These are phyloP conservation scores for Oehlia diaphana DNA, from an alignment of 192 early-diverging fungal genomes.

Conservation along the genomic window DNA sequence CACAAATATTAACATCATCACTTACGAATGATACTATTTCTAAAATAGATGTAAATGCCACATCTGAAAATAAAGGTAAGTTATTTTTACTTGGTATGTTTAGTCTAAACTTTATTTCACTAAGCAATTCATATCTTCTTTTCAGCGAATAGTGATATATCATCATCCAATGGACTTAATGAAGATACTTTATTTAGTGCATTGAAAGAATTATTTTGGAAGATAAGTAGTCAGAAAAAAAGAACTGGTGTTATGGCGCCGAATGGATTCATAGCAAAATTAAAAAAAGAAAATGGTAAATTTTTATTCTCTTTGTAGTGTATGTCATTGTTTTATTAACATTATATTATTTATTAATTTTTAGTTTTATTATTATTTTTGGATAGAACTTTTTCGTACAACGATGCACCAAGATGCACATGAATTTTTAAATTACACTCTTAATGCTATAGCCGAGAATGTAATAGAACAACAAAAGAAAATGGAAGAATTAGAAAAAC, in stretches of 20 bases:
- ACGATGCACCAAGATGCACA: slow-evolving; percentile 98
- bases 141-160: slow-evolving; percentile 4
- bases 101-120: neutral
- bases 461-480: slow-evolving; percentile 66
- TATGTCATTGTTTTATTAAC: slow-evolving; percentile 8
- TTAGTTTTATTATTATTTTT: slow-evolving; percentile 12
- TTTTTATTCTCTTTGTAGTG: slow-evolving; percentile 1
- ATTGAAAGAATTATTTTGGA: slow-evolving; percentile 83
- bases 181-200: slow-evolving; percentile 84
- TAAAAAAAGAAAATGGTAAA: slow-evolving; percentile 92
- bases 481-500: slow-evolving; percentile 31
- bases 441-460: slow-evolving; percentile 92
- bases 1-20: slow-evolving; percentile 41
- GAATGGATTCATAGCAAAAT: slow-evolving; percentile 79
- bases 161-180: slow-evolving; percentile 46
- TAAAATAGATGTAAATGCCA: slow-evolving; percentile 8
- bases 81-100: neutral
- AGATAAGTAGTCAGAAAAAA: slow-evolving; percentile 81
- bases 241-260: slow-evolving; percentile 83
- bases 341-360: neutral
- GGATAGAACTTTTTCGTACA: slow-evolving; percentile 83
- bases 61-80: neutral
- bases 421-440: slow-evolving; percentile 93
- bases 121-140: neutral
- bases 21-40: slow-evolving; percentile 29